A percentile compares a stretch with the other conserved stretches of the same genome.
phyloP scores from a whole-genome alignment of 2,329 filamentous ascomycete genomes.

The Fusarium nelsonii region DNA sequence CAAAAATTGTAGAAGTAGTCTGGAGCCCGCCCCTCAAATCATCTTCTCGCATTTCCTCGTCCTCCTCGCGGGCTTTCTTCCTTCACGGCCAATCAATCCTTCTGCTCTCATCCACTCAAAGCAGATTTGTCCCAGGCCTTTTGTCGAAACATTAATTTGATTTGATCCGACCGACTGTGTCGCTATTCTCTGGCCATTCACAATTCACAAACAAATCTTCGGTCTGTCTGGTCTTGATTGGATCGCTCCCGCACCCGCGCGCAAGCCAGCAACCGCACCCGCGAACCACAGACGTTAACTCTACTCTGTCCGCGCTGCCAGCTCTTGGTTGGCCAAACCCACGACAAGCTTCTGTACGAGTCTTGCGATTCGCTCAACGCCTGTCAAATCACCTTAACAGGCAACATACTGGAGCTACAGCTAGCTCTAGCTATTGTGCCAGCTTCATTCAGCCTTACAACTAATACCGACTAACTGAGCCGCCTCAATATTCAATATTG shows the following conservation, averaged over 20 bases:
- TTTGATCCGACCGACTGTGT: conserved; percentile 31
- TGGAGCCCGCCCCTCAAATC: conserved; percentile 64
- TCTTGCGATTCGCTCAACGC: conserved; percentile 36
- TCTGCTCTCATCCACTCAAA: conserved; percentile 55
- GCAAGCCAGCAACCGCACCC: conserved; percentile 31
- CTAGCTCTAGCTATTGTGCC: conserved; percentile 10
- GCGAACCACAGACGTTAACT: conserved; percentile 9
- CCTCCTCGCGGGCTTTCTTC: conserved; percentile 55
- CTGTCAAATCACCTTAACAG: conserved; percentile 38
- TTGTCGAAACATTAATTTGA: conserved; percentile 45
- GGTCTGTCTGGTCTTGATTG: conserved; percentile 46
- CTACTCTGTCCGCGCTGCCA: conserved; percentile 26
- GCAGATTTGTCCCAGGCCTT: conserved; percentile 50
- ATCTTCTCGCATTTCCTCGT: conserved; percentile 62
- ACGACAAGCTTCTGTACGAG: conserved; percentile 25
- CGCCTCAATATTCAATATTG: conserved; percentile 4
- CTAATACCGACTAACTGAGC: conserved; percentile 7
- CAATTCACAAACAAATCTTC: conserved; percentile 43
- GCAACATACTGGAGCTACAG: conserved; percentile 28
- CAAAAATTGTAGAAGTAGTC: conserved; percentile 59
- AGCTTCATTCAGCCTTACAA: conserved; percentile 1
- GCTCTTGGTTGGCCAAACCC: conserved; percentile 3
- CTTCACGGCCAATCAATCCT: conserved; percentile 62
- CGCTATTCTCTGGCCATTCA: conserved; percentile 49
- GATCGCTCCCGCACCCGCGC: conserved; percentile 37